A percentile compares a stretch with the other conserved stretches of the same genome.
Conservation (phyloP, 345 rosid species). For the Melaleuca quinquenervia region DNA sequence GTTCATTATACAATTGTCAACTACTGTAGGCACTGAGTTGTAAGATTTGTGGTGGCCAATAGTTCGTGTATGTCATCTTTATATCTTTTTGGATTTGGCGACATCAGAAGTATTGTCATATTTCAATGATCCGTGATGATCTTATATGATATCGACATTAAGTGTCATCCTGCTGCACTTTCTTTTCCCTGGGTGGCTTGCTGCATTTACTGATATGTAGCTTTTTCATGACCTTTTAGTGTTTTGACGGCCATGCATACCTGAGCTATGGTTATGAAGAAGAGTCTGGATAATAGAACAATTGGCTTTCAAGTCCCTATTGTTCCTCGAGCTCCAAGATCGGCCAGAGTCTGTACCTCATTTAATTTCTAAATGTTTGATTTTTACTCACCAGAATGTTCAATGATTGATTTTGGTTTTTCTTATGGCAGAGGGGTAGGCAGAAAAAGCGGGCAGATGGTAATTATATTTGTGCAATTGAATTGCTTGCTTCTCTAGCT, state of each 20-base stretch:
- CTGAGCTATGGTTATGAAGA: conserved; percentile 75
- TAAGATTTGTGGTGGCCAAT: neutral
- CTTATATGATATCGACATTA: neutral
- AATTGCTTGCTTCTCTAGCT: conserved; percentile 84
- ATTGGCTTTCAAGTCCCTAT: conserved; percentile 40
- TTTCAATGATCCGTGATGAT: neutral
- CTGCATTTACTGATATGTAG: conserved; percentile 15
- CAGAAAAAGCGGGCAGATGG: conserved; percentile 29
- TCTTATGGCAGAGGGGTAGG: conserved; percentile 38
- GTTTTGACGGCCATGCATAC: conserved; percentile 17
- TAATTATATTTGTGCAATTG: conserved; percentile 51
- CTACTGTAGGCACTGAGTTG: neutral
- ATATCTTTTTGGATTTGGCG: neutral
- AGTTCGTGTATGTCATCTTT: neutral
- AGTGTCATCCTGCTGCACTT: neutral
- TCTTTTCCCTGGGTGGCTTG: neutral
- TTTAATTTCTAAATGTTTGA: neutral
- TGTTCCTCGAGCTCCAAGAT: conserved; percentile 86
- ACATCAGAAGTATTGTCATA: neutral
- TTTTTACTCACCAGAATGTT: neutral
- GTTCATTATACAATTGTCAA: neutral
- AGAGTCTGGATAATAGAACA: conserved; percentile 44
- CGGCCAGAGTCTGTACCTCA: conserved; percentile 47
- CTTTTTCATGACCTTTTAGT: conserved; percentile 12
- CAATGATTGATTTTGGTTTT: conserved; percentile 7